Evolutionary conservation across 2,329 filamentous ascomycete species (phyloP).

Genomic region (Ceratocystiopsis sp.): DNA sequence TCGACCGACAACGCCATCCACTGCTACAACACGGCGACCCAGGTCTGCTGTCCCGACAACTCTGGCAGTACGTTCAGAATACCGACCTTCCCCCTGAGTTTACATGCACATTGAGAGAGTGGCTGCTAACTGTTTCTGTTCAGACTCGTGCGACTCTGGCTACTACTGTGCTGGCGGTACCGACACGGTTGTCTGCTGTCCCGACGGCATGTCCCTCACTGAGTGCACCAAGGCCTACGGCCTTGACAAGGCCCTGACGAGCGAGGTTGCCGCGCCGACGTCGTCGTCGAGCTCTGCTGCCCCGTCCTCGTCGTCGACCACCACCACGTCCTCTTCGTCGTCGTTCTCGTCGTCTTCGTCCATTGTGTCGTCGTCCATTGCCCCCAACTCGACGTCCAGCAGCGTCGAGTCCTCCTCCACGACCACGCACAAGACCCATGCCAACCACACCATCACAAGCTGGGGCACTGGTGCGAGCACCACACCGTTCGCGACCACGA

Average conservation of each 20-base stretch:
- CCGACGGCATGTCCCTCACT: conserved; percentile 32
- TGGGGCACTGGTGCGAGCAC: conserved; percentile 9
- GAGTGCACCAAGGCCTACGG: conserved; percentile 35
- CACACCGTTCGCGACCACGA: background rate
- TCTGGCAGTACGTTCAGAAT: conserved; percentile 34
- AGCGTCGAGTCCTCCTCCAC: conserved; percentile 1
- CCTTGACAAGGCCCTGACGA: conserved; percentile 30
- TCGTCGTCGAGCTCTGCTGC: conserved; percentile 16
- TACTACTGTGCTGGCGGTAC: conserved; percentile 43
- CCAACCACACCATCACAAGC: conserved; percentile 8
- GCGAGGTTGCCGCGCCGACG: conserved; percentile 24
- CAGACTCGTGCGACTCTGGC: conserved; percentile 43
- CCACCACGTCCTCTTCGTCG: conserved; percentile 13
- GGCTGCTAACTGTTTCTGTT: background rate
- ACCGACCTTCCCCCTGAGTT: background rate
- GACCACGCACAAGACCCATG: conserved; percentile 1
- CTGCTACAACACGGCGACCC: conserved; percentile 37
- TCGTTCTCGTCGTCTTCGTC: conserved; percentile 9
- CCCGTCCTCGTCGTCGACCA: conserved; percentile 10
- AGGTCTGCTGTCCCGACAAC: conserved; percentile 40
- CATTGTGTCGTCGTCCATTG: conserved; percentile 3
- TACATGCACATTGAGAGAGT: too few relatives aligned
- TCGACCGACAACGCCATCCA: conserved; percentile 32
- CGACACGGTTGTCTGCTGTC: conserved; percentile 42
- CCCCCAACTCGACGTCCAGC: conserved; percentile 4